Evolutionary conservation across 2,329 filamentous ascomycete species (phyloP), one percentile per base, ranked within the genome.

Genomic region (Colletotrichum sublineola): DNA sequence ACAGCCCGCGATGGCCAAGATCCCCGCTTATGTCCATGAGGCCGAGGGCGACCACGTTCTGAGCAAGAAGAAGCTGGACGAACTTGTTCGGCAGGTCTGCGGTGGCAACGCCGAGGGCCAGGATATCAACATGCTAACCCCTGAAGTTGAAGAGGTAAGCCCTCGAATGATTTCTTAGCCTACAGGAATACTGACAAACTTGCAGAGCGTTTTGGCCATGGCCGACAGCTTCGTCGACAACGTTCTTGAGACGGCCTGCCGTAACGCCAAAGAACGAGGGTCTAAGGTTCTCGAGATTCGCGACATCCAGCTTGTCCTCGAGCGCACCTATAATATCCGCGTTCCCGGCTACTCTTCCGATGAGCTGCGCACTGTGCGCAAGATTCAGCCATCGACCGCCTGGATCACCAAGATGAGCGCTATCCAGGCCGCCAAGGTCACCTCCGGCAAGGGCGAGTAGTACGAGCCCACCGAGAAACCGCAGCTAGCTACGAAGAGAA

Each of bases 351-450:
- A 97, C 83, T 94, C 94, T 0, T 94, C 95, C 4, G 96, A 99
- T 79, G 96, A 99, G 83, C 89, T 98, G 73, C 92, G 96, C 69
- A 98, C 95, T 0, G 96, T 98, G 40, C 92, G 95, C 81, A 98
- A 98, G 86, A 93, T 97, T 65, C 93, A 96, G 80, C 96, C 96
- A 2, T 92, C 94, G 29, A 86, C 92, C 20, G 93, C 91, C 31
- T 99, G 96, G 95, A 96, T 96, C 74, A 92, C 93, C 76, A 99
- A 99, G 87, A 97, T 99, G 92, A 96, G 95, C 78, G 96, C 96
- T 33, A 93, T 99, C 20, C 95, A 97, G 83, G 96, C 95, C 1
- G 94, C 95, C 58, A 98, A 98, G 86, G 95, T 92, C 57, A 92
- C 89, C 82, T 86, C 89, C 5, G 88, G 89, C 33, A 89, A 89